Conservation (phyloP, 2,329 filamentous ascomycete genomes). For the Phaeosphaeriaceae sp. region DNA sequence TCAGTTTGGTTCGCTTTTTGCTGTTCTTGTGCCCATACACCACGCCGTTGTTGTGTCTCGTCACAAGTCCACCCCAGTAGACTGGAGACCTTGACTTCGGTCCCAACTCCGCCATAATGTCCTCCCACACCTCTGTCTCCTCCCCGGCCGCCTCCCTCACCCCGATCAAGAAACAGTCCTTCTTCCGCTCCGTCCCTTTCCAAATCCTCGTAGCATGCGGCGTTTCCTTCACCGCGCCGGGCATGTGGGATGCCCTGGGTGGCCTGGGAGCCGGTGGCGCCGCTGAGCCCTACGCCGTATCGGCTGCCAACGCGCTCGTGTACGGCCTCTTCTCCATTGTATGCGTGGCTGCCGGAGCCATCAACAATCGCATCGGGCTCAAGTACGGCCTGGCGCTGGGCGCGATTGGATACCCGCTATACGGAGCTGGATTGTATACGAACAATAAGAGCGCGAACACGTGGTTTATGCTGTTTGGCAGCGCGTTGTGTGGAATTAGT, state of each 20-base stretch:
- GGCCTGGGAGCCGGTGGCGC: constrained; percentile 43
- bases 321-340: constrained; percentile 43
- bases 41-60: no score
- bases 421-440: constrained; percentile 50
- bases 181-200: constrained; percentile 43
- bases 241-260: constrained; percentile 46
- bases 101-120: background rate
- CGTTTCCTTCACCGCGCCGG: constrained; percentile 43
- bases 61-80: no score
- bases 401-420: constrained; percentile 52
- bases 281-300: constrained; percentile 42
- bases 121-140: background rate
- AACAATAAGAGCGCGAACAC: constrained; percentile 49
- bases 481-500: constrained; percentile 47
- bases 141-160: background rate
- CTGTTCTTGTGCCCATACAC: no score
- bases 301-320: constrained; percentile 42
- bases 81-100: no score
- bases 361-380: constrained; percentile 47
- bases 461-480: constrained; percentile 51
- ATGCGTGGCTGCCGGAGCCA: constrained; percentile 43
- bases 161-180: constrained; percentile 24
- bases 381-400: constrained; percentile 50
- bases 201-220: constrained; percentile 44
- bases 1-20: no score